Evolutionary conservation across 2,329 filamentous ascomycete genomes (phyloP).

Genomic region (Emmonsia crescens): DNA sequence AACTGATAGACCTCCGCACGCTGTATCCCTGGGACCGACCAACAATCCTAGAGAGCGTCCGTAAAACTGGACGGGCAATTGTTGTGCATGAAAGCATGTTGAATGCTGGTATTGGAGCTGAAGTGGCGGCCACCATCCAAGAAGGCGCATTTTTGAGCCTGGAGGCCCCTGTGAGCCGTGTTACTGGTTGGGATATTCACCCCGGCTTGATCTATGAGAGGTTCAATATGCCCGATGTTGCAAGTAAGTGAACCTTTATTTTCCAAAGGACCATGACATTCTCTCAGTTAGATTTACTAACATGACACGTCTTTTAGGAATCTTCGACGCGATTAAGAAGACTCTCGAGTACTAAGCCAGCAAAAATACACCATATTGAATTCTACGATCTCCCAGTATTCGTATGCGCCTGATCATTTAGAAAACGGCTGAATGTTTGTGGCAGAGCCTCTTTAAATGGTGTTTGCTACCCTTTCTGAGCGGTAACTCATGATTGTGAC

Average conservation of each 20-base stretch:
- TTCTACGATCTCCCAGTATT: not conserved
- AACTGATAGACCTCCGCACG: constrained; percentile 79
- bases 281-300: not conserved
- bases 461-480: not conserved
- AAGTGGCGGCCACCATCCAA: constrained; percentile 80
- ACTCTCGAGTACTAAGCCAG: constrained; percentile 50
- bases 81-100: constrained; percentile 90
- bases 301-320: constrained; percentile 37
- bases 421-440: not conserved
- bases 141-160: constrained; percentile 74
- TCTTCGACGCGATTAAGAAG: constrained; percentile 61
- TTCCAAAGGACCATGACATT: constrained; percentile 3
- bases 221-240: constrained; percentile 74
- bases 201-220: constrained; percentile 68
- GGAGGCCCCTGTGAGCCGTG: constrained; percentile 73
- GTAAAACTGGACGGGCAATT: constrained; percentile 74
- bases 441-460: not conserved
- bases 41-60: constrained; percentile 69
- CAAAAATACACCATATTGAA: not conserved
- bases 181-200: constrained; percentile 85
- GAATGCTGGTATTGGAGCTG: constrained; percentile 79
- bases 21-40: constrained; percentile 86
- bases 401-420: not conserved
- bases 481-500: not conserved
- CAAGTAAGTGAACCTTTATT: constrained; percentile 51